Percentiles rank a stretch among this genome's conserved stretches.
These are phyloP conservation scores for Poterioochromonas sp. DNA, from an alignment of 352 stramenopile species.

Conservation along the genomic window DNA sequence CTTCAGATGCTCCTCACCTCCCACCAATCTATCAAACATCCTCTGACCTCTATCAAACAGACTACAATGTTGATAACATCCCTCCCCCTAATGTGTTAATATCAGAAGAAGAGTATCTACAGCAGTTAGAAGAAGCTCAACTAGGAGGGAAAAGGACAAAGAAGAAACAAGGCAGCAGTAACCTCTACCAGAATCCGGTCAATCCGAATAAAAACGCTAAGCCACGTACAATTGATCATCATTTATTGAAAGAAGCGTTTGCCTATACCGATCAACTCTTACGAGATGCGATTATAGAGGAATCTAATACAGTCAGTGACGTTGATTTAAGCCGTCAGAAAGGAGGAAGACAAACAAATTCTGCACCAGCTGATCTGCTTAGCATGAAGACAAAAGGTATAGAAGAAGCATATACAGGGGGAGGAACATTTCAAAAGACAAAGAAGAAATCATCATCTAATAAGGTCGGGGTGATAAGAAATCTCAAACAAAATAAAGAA, in stretches of 20 bases:
- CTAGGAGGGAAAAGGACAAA: neutral
- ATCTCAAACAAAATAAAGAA: neutral
- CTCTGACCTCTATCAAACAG: no score
- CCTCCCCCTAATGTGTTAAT: no score
- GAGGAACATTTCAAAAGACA: neutral
- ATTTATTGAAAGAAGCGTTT: slow-evolving; percentile 28
- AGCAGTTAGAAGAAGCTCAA: neutral
- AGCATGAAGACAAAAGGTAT: no score
- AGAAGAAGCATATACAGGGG: neutral
- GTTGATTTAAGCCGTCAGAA: neutral
- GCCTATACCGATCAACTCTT: neutral
- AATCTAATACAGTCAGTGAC: neutral
- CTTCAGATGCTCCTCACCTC: neutral
- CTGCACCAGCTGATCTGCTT: neutral
- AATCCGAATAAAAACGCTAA: slow-evolving; percentile 16
- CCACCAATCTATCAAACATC: no score
- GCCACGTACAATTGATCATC: slow-evolving; percentile 26
- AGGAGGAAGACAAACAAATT: neutral
- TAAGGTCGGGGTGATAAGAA: neutral
- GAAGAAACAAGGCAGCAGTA: slow-evolving; percentile 21
- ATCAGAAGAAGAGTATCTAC: no score
- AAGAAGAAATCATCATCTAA: neutral
- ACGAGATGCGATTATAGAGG: slow-evolving; percentile 6
- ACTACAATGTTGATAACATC: slow-evolving; percentile 35
- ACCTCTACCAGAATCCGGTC: neutral